Percentiles rank a stretch among this genome's conserved stretches.
Conservation (phyloP, 2,329 filamentous ascomycete species). For the Monilinia fructicola region DNA sequence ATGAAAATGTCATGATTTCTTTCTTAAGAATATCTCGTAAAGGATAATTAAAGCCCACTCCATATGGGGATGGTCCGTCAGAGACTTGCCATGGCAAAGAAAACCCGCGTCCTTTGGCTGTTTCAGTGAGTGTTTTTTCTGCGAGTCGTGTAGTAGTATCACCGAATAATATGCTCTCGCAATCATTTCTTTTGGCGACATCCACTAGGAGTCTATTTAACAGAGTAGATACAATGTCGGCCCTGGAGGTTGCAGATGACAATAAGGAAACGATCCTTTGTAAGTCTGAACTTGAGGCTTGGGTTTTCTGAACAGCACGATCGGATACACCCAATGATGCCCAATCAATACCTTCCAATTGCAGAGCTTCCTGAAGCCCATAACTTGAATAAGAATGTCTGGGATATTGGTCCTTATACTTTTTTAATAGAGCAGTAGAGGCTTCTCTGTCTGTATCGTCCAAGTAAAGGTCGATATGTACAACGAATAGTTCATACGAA, state of each 20-base stretch:
- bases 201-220: constrained; percentile 69
- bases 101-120: constrained; percentile 86
- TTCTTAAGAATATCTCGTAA: constrained; percentile 81
- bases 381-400: constrained; percentile 62
- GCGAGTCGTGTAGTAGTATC: constrained; percentile 87
- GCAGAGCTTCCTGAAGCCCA: constrained; percentile 63
- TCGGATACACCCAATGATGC: constrained; percentile 42
- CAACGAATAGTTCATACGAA: constrained; percentile 65
- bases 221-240: constrained; percentile 71
- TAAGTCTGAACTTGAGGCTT: constrained; percentile 38
- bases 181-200: constrained; percentile 58
- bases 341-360: constrained; percentile 55
- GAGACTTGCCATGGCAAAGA: constrained; percentile 77
- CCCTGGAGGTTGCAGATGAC: constrained; percentile 70
- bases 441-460: constrained; percentile 35
- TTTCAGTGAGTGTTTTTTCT: constrained; percentile 79
- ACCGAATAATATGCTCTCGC: constrained; percentile 74
- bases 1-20: constrained; percentile 70
- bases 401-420: constrained; percentile 61
- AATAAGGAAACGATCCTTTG: constrained; percentile 56
- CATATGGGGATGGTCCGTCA: constrained; percentile 57
- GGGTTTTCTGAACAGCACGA: constrained; percentile 22
- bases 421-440: constrained; percentile 43
- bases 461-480: constrained; percentile 47
- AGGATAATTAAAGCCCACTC: constrained; percentile 65